These are phyloP conservation scores for Solanum chiquidenum DNA, from an alignment of 257 asterid species.

Conservation along the genomic window DNA sequence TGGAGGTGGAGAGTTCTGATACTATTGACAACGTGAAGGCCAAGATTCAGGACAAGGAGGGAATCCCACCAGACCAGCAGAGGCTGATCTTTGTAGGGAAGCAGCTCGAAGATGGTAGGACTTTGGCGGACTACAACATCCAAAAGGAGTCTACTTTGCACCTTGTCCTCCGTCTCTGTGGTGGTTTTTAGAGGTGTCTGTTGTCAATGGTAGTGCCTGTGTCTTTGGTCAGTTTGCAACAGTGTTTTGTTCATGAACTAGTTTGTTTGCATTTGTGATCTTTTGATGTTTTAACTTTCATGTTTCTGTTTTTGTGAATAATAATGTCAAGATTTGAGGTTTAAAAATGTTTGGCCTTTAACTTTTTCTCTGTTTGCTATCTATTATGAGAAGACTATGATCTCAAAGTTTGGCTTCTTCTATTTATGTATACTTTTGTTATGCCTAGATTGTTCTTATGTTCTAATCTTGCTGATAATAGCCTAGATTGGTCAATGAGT, in stretches of 20 bases:
- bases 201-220: background rate
- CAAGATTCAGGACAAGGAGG: background rate
- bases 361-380: background rate
- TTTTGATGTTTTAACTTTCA: background rate
- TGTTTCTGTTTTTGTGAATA: background rate
- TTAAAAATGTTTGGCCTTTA: background rate
- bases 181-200: background rate
- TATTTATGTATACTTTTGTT: too few relatives aligned
- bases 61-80: background rate
- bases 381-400: too few relatives aligned
- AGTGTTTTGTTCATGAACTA: background rate
- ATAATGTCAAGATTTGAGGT: background rate
- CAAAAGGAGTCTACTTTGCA: conserved; percentile 3
- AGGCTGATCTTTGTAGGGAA: background rate
- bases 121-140: background rate
- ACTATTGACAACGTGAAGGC: background rate
- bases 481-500: too few relatives aligned
- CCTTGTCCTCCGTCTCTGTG: conserved; percentile 1
- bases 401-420: background rate
- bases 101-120: background rate
- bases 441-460: too few relatives aligned
- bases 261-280: background rate
- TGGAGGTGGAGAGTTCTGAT: background rate
- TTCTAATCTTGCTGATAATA: too few relatives aligned
- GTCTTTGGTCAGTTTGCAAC: background rate